Conservation (phyloP, 1,284 basidiomycete species). For the Boletus smithii region DNA sequence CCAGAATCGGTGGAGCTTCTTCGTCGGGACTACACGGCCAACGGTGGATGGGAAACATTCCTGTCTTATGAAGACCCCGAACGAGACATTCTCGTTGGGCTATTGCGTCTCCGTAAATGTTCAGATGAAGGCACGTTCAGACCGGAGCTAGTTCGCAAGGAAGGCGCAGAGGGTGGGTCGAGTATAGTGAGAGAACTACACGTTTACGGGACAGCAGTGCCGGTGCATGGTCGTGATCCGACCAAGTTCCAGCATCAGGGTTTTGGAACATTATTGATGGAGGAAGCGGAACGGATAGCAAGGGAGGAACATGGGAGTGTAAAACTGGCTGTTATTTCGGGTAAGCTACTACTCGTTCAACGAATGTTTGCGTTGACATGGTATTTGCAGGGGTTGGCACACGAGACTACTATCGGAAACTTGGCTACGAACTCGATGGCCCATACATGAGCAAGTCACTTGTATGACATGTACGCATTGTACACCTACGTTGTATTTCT, state of each 20-base stretch:
- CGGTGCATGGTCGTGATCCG: slow-evolving; percentile 95
- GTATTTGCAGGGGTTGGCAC: slow-evolving; percentile 76
- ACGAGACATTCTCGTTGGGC: slow-evolving; percentile 92
- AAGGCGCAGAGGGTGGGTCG: slow-evolving; percentile 72
- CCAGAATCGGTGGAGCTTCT: slow-evolving; percentile 97
- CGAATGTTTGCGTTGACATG: not conserved
- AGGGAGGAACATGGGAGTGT: slow-evolving; percentile 93
- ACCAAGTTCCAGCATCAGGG: slow-evolving; percentile 98
- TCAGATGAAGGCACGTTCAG: slow-evolving; percentile 95
- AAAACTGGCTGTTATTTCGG: slow-evolving; percentile 95
- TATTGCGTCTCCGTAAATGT: slow-evolving; percentile 91
- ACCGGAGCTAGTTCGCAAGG: slow-evolving; percentile 79
- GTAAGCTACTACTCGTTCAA: slow-evolving; percentile 38
- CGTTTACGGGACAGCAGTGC: slow-evolving; percentile 98
- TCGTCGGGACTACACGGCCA: slow-evolving; percentile 93
- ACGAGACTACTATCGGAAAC: slow-evolving; percentile 88
- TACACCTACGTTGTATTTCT: slow-evolving; percentile 15
- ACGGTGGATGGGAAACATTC: slow-evolving; percentile 99
- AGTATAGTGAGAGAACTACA: slow-evolving; percentile 96
- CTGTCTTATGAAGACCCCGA: slow-evolving; percentile 98
- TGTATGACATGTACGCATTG: slow-evolving; percentile 31
- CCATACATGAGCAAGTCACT: slow-evolving; percentile 94
- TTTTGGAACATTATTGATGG: slow-evolving; percentile 97
- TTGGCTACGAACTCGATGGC: slow-evolving; percentile 93
- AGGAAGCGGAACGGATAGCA: slow-evolving; percentile 98